Base-by-base conservation (phyloP, 306 rosid genomes). In the Boehmeria nivea region DNA sequence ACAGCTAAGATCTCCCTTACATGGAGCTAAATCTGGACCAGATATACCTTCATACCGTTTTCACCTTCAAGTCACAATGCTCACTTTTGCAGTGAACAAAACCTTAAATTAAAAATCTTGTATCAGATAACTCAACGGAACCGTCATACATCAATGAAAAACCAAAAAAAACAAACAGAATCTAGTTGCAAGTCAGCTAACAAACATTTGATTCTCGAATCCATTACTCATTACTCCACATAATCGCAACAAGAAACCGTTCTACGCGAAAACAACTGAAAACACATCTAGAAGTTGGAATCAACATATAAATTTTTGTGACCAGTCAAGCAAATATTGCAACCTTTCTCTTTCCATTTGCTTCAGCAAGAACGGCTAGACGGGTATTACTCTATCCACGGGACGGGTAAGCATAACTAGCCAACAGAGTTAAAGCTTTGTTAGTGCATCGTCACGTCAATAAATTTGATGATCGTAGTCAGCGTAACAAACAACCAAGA, bases 311-410 rank as follows among this genome's bases (percentile, higher is more conserved):
- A 51, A 21, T 18, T 52, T 31, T 4, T 26, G 13, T 34, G 50
- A 25, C 37, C 46, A 59, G 19, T 38, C 51, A 45, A 42, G 49
- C 39, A 28, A 38, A 11, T 42, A 28, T 65, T 13, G n/a, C 34
- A 40, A 51, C 55, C 20, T 18, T 64, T n/a, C 51, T 52, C 54
- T 37, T 28, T 15, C 42, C 43, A 34, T 20, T 23, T 14, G 69
- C 61, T 11, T 43, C 72, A 4, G 54, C 46, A 47, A 57, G 14
- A 40, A 45, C 60, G 37, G 50, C 61, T 10, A 4, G 31, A 27
- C 8, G 16, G 33, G 43, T 6, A 19, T 37, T 24, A 51, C 53
- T 64, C 71, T 36, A 71, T 52, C 66, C 51, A 51, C 28, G 17
- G 40, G 52, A 54, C 21, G 37, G 64, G 71, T 14, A 43, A 50